Evolutionary conservation across 2,329 filamentous ascomycete species (phyloP).

Genomic region (Fusarium globosum): DNA sequence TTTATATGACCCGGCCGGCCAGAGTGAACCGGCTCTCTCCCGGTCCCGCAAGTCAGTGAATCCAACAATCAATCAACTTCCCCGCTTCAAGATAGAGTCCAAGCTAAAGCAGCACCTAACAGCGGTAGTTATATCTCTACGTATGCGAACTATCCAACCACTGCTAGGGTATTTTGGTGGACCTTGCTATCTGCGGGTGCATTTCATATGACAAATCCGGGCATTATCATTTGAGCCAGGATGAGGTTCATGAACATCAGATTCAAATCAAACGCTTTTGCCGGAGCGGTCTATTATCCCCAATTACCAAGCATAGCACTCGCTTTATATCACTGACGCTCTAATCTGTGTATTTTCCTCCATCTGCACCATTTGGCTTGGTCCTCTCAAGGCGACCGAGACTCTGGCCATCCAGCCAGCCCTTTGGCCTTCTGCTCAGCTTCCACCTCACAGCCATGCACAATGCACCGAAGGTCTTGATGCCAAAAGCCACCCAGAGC

Average conservation of each 20-base stretch:
- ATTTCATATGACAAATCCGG: conserved; percentile 24
- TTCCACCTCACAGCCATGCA: conserved; percentile 42
- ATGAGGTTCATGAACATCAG: not conserved
- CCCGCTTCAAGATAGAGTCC: conserved; percentile 14
- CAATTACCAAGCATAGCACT: not conserved
- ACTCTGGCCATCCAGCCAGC: conserved; percentile 39
- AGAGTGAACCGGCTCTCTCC: not conserved
- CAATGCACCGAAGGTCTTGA: conserved; percentile 28
- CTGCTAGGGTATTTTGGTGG: conserved; percentile 3
- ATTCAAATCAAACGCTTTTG: not conserved
- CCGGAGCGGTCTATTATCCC: not conserved
- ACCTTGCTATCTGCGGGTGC: conserved; percentile 22
- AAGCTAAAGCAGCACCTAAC: conserved; percentile 3
- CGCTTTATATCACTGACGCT: not conserved
- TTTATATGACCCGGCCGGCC: conserved; percentile 5
- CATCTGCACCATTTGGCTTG: conserved; percentile 10
- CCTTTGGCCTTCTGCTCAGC: conserved; percentile 41
- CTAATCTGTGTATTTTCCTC: conserved; percentile 38
- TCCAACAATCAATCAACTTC: conserved; percentile 13
- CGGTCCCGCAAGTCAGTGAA: conserved; percentile 26
- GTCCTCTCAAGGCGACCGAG: conserved; percentile 29
- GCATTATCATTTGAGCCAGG: conserved; percentile 4
- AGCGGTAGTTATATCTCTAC: not conserved
- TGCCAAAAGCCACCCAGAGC: conserved; percentile 38
- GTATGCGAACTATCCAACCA: conserved; percentile 11